Evolutionary conservation across 1,284 basidiomycete genomes (phyloP), one percentile per base, ranked within the genome.

Genomic region (Naganishia cerealis): DNA sequence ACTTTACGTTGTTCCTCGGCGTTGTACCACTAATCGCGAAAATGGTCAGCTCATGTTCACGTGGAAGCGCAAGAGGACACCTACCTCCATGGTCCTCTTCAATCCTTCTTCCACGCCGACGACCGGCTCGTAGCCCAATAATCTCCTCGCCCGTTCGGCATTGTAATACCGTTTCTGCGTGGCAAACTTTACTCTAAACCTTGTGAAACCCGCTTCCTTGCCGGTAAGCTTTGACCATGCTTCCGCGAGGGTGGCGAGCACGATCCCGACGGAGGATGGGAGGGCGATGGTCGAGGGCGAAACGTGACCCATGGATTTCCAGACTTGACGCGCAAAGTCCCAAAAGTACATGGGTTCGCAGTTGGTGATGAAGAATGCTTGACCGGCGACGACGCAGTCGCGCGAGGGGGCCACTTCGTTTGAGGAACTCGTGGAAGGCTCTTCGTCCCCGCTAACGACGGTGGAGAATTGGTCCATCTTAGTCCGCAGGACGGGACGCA

Each of bases 341-440:
- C 95, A 99, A 83, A 98, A 98, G 77, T 91, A 91, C 68, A 90
- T 85, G 1, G 94, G 95, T 79, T 98, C 94, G 71, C 94, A 94
- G 77, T 98, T 98, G 70, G 94, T 96, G 81, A 99, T 92, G 84
- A 95, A 96, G 84, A 96, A 99, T 0, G 85, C 91, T 79, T 98
- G 90, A 0, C 96, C 96, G 3, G 92, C 94, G 43, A 97, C 90
- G 71, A 87, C 84, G 16, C 93, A 83, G 7, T 86, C 85, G 59
- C 84, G 82, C 4, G 42, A 16, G 7, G 40, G n/a, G 18, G n/a
- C 57, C 10, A 56, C 72, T 80, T 33, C 56, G 13, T 70, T 72
- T 13, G 46, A 21, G 8, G 46, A 24, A 33, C 29, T 33, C 29
- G 29, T 6, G 29, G 29, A 33, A 33, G 29, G 29, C 3, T 33